Percentiles rank a stretch among this genome's conserved stretches.
Conservation (phyloP, 768 basidiomycete genomes). For the Tephrocybe sp. region DNA sequence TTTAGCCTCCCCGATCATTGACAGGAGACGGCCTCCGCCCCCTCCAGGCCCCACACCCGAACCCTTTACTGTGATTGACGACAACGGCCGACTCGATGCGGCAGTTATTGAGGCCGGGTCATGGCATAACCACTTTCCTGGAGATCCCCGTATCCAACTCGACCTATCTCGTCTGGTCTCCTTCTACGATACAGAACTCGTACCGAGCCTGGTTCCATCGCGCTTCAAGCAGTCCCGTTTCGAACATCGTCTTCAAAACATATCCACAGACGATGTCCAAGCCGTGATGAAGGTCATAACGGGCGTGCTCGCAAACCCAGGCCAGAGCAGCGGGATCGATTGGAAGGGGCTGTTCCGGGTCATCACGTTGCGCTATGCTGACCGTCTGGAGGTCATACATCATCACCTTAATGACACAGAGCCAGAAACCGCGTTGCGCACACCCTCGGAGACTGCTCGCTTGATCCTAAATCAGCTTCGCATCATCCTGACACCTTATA, state of each 20-base stretch:
- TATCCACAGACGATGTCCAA: slow-evolving; percentile 21
- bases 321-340: slow-evolving; percentile 29
- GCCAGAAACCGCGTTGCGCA: neutral
- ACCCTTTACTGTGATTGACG: neutral
- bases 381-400: slow-evolving; percentile 30
- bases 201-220: slow-evolving; percentile 24
- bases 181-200: slow-evolving; percentile 33
- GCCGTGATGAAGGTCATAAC: slow-evolving; percentile 16
- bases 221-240: slow-evolving; percentile 20
- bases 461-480: neutral
- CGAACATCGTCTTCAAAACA: slow-evolving; percentile 25
- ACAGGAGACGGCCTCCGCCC: neutral
- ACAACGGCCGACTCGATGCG: neutral
- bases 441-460: neutral
- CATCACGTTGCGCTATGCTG: slow-evolving; percentile 30
- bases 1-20: slow-evolving; percentile 17
- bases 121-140: slow-evolving; percentile 34
- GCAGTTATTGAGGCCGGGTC: slow-evolving; percentile 23
- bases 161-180: slow-evolving; percentile 33
- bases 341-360: slow-evolving; percentile 32
- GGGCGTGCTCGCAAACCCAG: slow-evolving; percentile 10
- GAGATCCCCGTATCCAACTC: slow-evolving; percentile 33
- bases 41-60: neutral
- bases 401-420: slow-evolving; percentile 13
- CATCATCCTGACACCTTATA: slow-evolving; percentile 6